Base-by-base conservation (phyloP, 345 rosid genomes). In the Populus deltoides region DNA sequence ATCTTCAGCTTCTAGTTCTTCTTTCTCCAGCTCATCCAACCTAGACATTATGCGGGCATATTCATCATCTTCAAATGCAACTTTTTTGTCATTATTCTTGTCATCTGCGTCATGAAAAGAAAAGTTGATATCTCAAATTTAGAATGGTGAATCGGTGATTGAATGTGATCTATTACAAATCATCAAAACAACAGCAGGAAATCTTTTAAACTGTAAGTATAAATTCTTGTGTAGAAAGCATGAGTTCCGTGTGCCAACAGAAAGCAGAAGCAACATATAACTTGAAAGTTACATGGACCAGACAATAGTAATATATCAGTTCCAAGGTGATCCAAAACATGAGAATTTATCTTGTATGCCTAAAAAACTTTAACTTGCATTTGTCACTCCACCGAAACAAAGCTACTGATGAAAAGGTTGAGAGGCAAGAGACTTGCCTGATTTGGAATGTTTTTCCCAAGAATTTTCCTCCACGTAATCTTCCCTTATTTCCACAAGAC, bases 21-120 rank as follows among this genome's bases (percentile, higher is more conserved):
- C 93, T 82, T 81, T 84, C 89, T 96, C 99, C 81, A 96, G 98
- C 75, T 92, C 97, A 79, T 93, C 93, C 87, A 96, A 84, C 87
- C 90, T 89, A 65, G 97, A 74, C 92, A 92, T 87, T n/a, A 92
- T 79, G 35, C 86, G 86, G 41, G 82, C 90, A 87, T 84, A 96
- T 66, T 91, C 98, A 68, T 92, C 93, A 65, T 88, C 92, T 80
- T 86, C 88, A 71, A 77, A 81, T 62, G 76, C 79, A 68, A 29
- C 81, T 83, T 89, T 76, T 47, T 15, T 77, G 45, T 76, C 73
- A 62, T 83, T 86, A 82, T 88, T 77, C 49, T 15, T 78, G 45
- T 76, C 75, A 68, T 83, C 87, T 77, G 83, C 68, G 55, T 78
- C 82, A 80, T 73, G 73, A 33, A 85, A 80, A 82, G 61, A 70